These are phyloP conservation scores for Tylopilus felleus DNA, from an alignment of 768 basidiomycete species.

Conservation along the genomic window DNA sequence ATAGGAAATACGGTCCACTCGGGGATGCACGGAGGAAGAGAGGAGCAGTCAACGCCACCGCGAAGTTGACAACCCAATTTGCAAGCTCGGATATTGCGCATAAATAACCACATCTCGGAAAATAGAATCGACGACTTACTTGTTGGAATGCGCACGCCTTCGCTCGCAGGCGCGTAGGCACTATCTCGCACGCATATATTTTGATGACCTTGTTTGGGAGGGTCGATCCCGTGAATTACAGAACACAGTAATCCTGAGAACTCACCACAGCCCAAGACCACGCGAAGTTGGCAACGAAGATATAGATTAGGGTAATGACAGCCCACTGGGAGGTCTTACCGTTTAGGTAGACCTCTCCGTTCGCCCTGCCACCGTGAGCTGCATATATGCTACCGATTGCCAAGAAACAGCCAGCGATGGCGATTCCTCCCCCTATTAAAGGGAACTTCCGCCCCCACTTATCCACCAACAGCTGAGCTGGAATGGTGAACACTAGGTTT, in stretches of 20 bases:
- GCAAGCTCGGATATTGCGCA: slow-evolving; percentile 15
- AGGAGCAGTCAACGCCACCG: slow-evolving; percentile 44
- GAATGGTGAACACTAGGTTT: slow-evolving; percentile 38
- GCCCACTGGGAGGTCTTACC: slow-evolving; percentile 32
- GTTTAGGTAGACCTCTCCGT: slow-evolving; percentile 22
- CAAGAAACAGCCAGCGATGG: slow-evolving; percentile 38
- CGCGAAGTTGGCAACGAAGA: slow-evolving; percentile 43
- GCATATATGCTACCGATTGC: slow-evolving; percentile 46
- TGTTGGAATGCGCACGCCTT: slow-evolving; percentile 43
- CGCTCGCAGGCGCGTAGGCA: slow-evolving; percentile 46
- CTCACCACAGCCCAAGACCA: slow-evolving; percentile 43
- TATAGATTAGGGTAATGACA: slow-evolving; percentile 45
- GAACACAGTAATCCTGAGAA: not conserved
- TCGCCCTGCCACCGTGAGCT: slow-evolving; percentile 31
- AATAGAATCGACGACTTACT: slow-evolving; percentile 26
- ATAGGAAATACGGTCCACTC: slow-evolving; percentile 48
- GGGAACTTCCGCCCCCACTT: slow-evolving; percentile 36
- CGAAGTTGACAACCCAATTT: slow-evolving; percentile 38
- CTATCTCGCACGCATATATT: slow-evolving; percentile 44
- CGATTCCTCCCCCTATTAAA: slow-evolving; percentile 41
- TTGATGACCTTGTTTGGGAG: slow-evolving; percentile 28
- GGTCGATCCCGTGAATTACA: not conserved
- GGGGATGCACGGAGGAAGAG: slow-evolving; percentile 43
- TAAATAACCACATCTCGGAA: not conserved
- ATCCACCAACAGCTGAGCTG: slow-evolving; percentile 38